Evolutionary conservation across 495 filamentous ascomycete genomes (phyloP).

Genomic region (Neurospora sp.): DNA sequence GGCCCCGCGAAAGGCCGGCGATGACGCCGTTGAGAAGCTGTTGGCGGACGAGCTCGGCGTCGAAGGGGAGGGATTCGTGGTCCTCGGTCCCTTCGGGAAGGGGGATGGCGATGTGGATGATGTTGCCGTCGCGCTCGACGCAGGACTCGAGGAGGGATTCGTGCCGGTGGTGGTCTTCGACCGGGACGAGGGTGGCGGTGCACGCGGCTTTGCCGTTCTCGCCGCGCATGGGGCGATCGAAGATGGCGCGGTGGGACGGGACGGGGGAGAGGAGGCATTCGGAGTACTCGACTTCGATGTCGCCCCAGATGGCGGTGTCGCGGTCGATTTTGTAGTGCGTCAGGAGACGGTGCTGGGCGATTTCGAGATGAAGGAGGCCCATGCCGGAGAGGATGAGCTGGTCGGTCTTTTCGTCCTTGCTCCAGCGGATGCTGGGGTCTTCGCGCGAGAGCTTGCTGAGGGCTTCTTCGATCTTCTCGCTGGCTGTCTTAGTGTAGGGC

Average conservation of each 20-base stretch:
- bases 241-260: slow-evolving; percentile 42
- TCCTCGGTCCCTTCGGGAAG: slow-evolving; percentile 20
- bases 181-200: slow-evolving; percentile 53
- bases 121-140: slow-evolving; percentile 44
- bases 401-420: slow-evolving; percentile 77
- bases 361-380: slow-evolving; percentile 97
- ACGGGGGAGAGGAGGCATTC: slow-evolving; percentile 57
- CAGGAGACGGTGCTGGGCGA: slow-evolving; percentile 77
- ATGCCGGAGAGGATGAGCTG: slow-evolving; percentile 91
- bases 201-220: slow-evolving; percentile 70
- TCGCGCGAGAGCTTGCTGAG: slow-evolving; percentile 73
- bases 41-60: slow-evolving; percentile 47
- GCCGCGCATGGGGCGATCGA: slow-evolving; percentile 71
- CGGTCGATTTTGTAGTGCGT: slow-evolving; percentile 77
- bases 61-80: slow-evolving; percentile 38
- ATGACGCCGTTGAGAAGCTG: slow-evolving; percentile 67
- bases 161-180: slow-evolving; percentile 34
- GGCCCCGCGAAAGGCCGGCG: slow-evolving; percentile 80
- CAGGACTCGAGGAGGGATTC: slow-evolving; percentile 16
- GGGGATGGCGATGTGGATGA: slow-evolving; percentile 45
- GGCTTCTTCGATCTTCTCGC: slow-evolving; percentile 66
- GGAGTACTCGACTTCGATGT: slow-evolving; percentile 90
- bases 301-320: slow-evolving; percentile 64
- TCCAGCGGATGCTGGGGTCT: slow-evolving; percentile 87
- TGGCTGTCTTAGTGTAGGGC: slow-evolving; percentile 65